phyloP scores from a whole-genome alignment of 2,329 filamentous ascomycete genomes.

The Trichoderma sp. region DNA sequence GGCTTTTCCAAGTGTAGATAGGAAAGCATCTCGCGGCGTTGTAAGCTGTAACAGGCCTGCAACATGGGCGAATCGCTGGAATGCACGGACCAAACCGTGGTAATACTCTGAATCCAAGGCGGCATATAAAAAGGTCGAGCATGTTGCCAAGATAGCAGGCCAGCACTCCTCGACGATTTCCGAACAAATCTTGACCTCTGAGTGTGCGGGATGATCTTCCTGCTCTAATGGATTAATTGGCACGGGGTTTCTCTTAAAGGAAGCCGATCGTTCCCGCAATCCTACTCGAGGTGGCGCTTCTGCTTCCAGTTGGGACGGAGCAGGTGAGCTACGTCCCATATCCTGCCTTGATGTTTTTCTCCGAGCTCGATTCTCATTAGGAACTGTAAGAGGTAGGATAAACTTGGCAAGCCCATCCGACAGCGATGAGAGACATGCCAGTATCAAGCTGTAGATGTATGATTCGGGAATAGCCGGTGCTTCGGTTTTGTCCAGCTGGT shows the following conservation, averaged over 20 bases:
- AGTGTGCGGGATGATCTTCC: conserved; percentile 70
- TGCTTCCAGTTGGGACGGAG: conserved; percentile 43
- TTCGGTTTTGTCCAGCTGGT: conserved; percentile 91
- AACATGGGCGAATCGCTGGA: conserved; percentile 94
- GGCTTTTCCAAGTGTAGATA: conserved; percentile 91
- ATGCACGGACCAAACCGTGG: conserved; percentile 85
- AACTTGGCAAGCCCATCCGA: conserved; percentile 94
- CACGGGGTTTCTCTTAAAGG: conserved; percentile 74
- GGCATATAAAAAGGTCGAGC: conserved; percentile 92
- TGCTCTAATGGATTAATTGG: conserved; percentile 82
- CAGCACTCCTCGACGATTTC: conserved; percentile 88
- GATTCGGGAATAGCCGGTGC: conserved; percentile 84
- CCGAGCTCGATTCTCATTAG: conserved; percentile 64
- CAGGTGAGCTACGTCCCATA: conserved; percentile 49
- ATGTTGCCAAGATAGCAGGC: conserved; percentile 92
- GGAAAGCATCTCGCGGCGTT: conserved; percentile 89
- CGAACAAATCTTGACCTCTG: conserved; percentile 76
- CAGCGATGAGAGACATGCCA: conserved; percentile 86
- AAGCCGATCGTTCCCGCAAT: conserved; percentile 62
- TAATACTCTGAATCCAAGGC: conserved; percentile 93
- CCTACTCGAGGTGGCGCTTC: conserved; percentile 41
- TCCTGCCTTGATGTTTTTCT: conserved; percentile 54
- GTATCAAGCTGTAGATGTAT: conserved; percentile 86
- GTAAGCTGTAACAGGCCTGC: conserved; percentile 82
- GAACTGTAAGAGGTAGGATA: conserved; percentile 86